Base-by-base conservation (phyloP, 495 filamentous ascomycete genomes). In the Xylaria longipes region DNA sequence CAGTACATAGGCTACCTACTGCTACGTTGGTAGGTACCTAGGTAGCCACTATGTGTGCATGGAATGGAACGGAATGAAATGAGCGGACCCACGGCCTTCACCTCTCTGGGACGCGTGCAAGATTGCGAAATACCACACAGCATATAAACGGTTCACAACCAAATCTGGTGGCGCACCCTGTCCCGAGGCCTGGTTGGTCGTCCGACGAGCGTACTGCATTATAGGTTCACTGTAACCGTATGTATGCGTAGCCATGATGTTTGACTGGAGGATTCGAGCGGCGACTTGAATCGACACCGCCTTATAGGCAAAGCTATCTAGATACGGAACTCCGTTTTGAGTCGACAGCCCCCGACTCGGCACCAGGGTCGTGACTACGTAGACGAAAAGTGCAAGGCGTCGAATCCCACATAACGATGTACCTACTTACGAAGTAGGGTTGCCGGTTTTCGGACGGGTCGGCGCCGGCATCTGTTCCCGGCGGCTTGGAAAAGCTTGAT, bases 401-500 rank as follows among this genome's bases (percentile, higher is more conserved):
- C 60, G 37, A 43, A 62, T 39, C 37, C 58, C 20, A 39, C 1
- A 62, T 20, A 58, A 3, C 12, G 20, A 41, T 9, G 31, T 12
- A 46, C 31, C 12, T 27, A 7, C 45, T 17, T 50, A 25, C 17
- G 37, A 20, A 27, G 8, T 22, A 65, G 17, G 17, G 41, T 65
- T 57, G 65, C 37, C 39, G 52, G 52, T 58, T 46, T 46, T 68
- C n/a, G 50, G 25, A 46, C 33, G 50, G 66, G 52, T 57, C 29
- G 54, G 17, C 25, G 5, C 68, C 66, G 68, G 68, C 57, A 70
- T 20, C 39, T 70, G 54, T 27, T 52, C 29, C 68, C 56, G 68
- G 25, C 20, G 57, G 43, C 57, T 61, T 68, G 52, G 56, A 57
- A 61, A 70, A 70, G 68, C 68, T 70, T 70, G 68, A 50, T 70